A percentile compares a stretch with the other conserved stretches of the same genome.
These are phyloP conservation scores for Petunia hybrid DNA, from an alignment of 305 asterid genomes.

Conservation along the genomic window DNA sequence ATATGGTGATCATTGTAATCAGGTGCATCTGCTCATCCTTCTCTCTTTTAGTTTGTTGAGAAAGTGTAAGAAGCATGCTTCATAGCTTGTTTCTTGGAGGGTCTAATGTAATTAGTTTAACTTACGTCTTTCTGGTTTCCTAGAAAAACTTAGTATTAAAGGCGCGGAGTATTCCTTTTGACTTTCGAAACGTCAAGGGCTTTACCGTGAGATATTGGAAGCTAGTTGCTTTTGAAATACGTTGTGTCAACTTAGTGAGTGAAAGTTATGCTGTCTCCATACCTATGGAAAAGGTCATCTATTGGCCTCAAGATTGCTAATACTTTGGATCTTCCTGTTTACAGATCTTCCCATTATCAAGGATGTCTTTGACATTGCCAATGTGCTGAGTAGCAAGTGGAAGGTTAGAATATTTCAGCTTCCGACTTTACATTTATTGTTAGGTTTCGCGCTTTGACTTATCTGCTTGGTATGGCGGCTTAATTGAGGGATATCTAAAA, in stretches of 20 bases:
- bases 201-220: not conserved
- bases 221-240: not conserved
- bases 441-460: slow-evolving; percentile 17
- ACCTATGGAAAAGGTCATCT: not conserved
- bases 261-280: not conserved
- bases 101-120: not conserved
- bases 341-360: slow-evolving; percentile 79
- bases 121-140: not conserved
- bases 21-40: not conserved
- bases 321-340: slow-evolving; percentile 31
- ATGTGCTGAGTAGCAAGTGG: slow-evolving; percentile 73
- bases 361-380: slow-evolving; percentile 74
- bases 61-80: not conserved
- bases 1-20: not conserved
- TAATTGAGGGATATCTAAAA: not conserved
- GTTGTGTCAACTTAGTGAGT: not conserved
- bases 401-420: slow-evolving; percentile 57
- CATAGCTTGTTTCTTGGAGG: slow-evolving; percentile 17
- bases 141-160: not conserved
- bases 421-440: slow-evolving; percentile 13
- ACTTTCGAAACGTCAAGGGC: not conserved
- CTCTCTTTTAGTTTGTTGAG: not conserved
- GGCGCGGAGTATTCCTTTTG: not conserved
- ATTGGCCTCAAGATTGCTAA: not conserved
- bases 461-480: slow-evolving; percentile 22